Conservation (phyloP, 805 yeast genomes). For the Kodamaea hsintzibuensis region DNA sequence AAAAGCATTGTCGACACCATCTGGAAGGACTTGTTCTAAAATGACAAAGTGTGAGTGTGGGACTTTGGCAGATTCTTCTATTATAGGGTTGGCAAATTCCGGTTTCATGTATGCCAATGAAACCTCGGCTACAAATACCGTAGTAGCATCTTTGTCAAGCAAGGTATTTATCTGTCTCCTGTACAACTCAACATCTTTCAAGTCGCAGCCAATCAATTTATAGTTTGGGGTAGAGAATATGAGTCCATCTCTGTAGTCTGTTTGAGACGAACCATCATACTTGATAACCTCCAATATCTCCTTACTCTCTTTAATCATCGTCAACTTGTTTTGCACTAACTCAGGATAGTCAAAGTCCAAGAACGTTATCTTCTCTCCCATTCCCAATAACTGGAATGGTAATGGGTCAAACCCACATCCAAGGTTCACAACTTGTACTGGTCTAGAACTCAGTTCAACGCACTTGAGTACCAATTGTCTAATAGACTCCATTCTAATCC, state of each 20-base stretch:
- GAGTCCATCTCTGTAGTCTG: constrained; percentile 17
- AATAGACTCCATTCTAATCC: constrained; percentile 76
- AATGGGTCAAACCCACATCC: constrained; percentile 73
- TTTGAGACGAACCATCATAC: background rate
- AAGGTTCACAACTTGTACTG: constrained; percentile 56
- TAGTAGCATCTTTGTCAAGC: constrained; percentile 34
- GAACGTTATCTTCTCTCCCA: constrained; percentile 40
- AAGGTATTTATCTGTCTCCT: constrained; percentile 26
- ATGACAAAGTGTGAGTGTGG: constrained; percentile 60
- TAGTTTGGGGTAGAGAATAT: constrained; percentile 44
- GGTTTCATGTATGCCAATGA: constrained; percentile 80
- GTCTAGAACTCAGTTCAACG: constrained; percentile 18
- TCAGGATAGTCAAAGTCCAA: constrained; percentile 79
- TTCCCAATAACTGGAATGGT: constrained; percentile 38
- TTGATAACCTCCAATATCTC: constrained; percentile 50
- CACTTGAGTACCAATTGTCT: constrained; percentile 48
- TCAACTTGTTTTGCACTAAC: constrained; percentile 54
- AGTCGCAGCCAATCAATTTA: constrained; percentile 65
- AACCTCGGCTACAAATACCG: constrained; percentile 76
- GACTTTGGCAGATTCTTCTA: constrained; percentile 47
- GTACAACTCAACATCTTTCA: constrained; percentile 49
- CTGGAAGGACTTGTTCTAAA: constrained; percentile 72
- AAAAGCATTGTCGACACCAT: constrained; percentile 63
- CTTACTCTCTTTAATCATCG: constrained; percentile 48
- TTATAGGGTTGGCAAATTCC: constrained; percentile 61